phyloP scores from a whole-genome alignment of 169 alveolate genomes.

The Plasmodium sp. region DNA sequence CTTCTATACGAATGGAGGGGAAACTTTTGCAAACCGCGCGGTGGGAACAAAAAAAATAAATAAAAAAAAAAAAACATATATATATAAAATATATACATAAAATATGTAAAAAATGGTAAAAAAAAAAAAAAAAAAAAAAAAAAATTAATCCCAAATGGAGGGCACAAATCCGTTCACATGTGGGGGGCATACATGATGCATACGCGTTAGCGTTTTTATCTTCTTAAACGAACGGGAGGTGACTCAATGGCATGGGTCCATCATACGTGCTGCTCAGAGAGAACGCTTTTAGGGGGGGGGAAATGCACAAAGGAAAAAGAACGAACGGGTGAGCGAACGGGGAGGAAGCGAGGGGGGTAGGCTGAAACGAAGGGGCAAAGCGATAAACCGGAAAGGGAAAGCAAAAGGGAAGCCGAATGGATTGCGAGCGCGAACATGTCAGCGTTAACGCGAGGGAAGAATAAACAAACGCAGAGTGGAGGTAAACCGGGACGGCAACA shows the following conservation, averaged over 20 bases:
- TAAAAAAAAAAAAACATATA: background rate
- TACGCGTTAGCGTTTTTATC: background rate
- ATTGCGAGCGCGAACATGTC: background rate
- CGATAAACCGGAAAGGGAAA: background rate
- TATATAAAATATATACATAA: background rate
- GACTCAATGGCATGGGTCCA: background rate
- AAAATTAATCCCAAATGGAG: background rate
- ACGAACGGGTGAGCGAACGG: background rate
- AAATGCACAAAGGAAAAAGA: background rate
- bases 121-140: slow-evolving; percentile 16
- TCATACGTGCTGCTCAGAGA: slow-evolving; percentile 9
- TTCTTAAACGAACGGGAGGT: background rate
- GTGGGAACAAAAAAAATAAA: background rate
- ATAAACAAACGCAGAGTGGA: background rate
- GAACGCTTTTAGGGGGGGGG: background rate
- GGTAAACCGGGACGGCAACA: background rate
- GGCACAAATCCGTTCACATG: background rate
- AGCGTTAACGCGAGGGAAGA: background rate
- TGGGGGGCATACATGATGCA: background rate
- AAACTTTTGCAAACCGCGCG: background rate
- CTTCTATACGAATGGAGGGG: slow-evolving; percentile 16
- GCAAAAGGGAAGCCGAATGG: background rate
- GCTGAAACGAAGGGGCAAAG: background rate
- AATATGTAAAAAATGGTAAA: background rate
- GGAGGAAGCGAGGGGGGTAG: background rate